phyloP scores from a whole-genome alignment of 805 yeast genomes.

The Candida xyloterini region DNA sequence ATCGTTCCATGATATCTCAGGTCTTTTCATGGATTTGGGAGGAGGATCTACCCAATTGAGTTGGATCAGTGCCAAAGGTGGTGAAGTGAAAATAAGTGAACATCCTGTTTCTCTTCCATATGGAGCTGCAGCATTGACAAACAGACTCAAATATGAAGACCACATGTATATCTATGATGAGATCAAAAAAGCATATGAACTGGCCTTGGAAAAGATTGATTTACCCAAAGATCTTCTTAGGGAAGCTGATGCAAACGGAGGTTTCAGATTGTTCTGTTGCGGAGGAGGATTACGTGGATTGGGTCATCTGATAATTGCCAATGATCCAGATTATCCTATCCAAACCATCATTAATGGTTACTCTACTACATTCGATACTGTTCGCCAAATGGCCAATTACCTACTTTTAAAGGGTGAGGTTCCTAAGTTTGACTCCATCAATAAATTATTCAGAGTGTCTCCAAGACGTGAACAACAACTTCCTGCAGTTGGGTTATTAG shows the following conservation, averaged over 20 bases:
- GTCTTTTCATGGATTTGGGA: slow-evolving; percentile 70
- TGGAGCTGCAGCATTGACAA: slow-evolving; percentile 68
- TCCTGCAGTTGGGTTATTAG: slow-evolving; percentile 64
- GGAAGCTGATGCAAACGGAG: slow-evolving; percentile 54
- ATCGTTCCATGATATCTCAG: slow-evolving; percentile 62
- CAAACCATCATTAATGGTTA: slow-evolving; percentile 70
- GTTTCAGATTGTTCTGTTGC: slow-evolving; percentile 61
- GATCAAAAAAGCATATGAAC: slow-evolving; percentile 47
- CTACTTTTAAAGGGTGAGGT: slow-evolving; percentile 46
- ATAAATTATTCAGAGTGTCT: slow-evolving; percentile 59
- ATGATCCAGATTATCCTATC: slow-evolving; percentile 57
- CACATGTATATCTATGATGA: slow-evolving; percentile 49
- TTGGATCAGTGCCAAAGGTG: slow-evolving; percentile 60
- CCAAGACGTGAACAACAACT: slow-evolving; percentile 63
- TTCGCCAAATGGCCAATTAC: slow-evolving; percentile 49
- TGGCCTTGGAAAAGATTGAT: slow-evolving; percentile 48
- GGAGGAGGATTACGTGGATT: slow-evolving; percentile 76
- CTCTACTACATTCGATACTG: slow-evolving; percentile 53
- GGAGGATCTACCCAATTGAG: slow-evolving; percentile 69
- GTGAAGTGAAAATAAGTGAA: slow-evolving; percentile 51
- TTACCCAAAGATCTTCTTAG: slow-evolving; percentile 50
- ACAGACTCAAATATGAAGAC: slow-evolving; percentile 51
- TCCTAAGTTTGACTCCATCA: slow-evolving; percentile 38
- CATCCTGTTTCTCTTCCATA: slow-evolving; percentile 66
- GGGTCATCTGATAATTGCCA: slow-evolving; percentile 55